A percentile compares a stretch with the other conserved stretches of the same genome.
Conservation (phyloP, 2,329 filamentous ascomycete species). For the Penicillium sp. region DNA sequence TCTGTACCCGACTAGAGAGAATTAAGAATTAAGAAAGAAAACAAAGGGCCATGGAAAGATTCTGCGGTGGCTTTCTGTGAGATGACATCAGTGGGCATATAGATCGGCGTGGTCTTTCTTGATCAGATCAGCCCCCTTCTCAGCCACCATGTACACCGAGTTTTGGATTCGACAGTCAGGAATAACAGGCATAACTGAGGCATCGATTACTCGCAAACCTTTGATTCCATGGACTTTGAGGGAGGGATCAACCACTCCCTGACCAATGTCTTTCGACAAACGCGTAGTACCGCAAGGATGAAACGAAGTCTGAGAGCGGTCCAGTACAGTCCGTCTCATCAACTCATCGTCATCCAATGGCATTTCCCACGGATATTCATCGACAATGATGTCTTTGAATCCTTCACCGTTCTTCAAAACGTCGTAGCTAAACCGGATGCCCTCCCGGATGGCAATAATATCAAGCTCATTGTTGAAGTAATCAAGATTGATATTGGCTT, state of each 20-base stretch:
- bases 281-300: constrained; percentile 60
- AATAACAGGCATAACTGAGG: constrained; percentile 58
- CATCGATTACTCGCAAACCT: constrained; percentile 58
- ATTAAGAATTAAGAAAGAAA: not conserved
- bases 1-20: not conserved
- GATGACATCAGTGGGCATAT: not conserved
- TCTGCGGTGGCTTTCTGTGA: not conserved
- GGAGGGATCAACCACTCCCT: constrained; percentile 55
- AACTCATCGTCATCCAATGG: constrained; percentile 56
- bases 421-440: constrained; percentile 57
- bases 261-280: constrained; percentile 53
- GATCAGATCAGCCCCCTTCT: constrained; percentile 41
- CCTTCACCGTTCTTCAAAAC: constrained; percentile 57
- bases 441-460: constrained; percentile 61
- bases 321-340: constrained; percentile 60
- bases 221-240: constrained; percentile 58
- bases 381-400: constrained; percentile 48
- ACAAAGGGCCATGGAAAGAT: not conserved
- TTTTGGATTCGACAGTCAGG: constrained; percentile 62
- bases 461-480: constrained; percentile 53
- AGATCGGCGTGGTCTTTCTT: not conserved
- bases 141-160: constrained; percentile 61
- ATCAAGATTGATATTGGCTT: constrained; percentile 48
- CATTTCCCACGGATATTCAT: constrained; percentile 63
- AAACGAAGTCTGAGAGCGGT: constrained; percentile 57